phyloP scores from a whole-genome alignment of 768 basidiomycete genomes.

The Termitomyces sp. region DNA sequence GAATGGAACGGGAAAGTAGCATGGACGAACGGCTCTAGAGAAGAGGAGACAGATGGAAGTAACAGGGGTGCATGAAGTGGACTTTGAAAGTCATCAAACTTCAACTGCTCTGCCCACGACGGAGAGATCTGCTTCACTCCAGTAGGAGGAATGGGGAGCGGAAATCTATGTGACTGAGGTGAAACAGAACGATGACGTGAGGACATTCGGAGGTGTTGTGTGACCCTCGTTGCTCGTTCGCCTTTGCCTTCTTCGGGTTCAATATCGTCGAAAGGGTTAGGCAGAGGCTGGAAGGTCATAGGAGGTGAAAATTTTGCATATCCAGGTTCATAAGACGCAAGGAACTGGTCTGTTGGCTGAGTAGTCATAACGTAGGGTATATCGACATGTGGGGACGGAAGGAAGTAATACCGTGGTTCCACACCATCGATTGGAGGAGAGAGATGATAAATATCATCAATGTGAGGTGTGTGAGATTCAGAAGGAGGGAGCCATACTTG shows the following conservation, averaged over 20 bases:
- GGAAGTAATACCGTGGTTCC: constrained; percentile 29
- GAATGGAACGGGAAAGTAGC: constrained; percentile 70
- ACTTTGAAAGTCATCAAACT: background rate
- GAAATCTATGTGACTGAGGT: constrained; percentile 52
- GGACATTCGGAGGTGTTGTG: constrained; percentile 53
- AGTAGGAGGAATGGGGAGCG: constrained; percentile 25
- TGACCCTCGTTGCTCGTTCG: constrained; percentile 49
- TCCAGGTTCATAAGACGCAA: constrained; percentile 13
- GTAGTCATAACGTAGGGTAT: constrained; percentile 11
- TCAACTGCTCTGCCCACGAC: background rate
- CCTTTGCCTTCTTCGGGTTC: constrained; percentile 58
- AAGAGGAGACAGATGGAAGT: background rate
- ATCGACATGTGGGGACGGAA: constrained; percentile 19
- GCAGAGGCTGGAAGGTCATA: constrained; percentile 12
- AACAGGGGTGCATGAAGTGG: constrained; percentile 1
- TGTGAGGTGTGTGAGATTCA: constrained; percentile 23
- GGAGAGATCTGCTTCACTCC: constrained; percentile 6
- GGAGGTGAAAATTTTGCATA: constrained; percentile 13
- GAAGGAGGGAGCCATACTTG: constrained; percentile 49
- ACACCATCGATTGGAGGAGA: constrained; percentile 17
- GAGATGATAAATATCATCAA: constrained; percentile 22
- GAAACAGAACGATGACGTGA: constrained; percentile 61
- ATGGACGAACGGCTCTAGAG: constrained; percentile 34
- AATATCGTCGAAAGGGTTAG: background rate
- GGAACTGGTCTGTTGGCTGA: constrained; percentile 1